Base-by-base conservation (phyloP, 768 basidiomycete species). In the Calocybe gangraenosa region DNA sequence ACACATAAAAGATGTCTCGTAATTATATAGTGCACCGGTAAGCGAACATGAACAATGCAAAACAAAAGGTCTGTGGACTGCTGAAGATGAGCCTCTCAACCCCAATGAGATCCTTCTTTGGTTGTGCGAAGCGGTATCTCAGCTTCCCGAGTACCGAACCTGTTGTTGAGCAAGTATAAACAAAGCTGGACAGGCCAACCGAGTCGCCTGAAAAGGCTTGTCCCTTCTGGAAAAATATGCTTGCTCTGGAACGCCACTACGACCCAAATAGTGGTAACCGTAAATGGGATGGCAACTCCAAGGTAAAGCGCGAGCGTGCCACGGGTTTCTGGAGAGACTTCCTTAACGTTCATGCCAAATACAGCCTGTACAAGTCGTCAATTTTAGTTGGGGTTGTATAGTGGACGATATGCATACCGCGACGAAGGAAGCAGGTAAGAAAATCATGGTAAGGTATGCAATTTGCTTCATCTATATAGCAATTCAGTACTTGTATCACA, bases 381-480 rank as follows among this genome's bases (percentile, higher is more conserved):
- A 11, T 20, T 42, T 21, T 37, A 33, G 18, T 25, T 17, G 34
- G 22, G 20, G 13, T n/a, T n/a, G n/a, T 20, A 19, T 5, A 30
- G 3, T 31, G 14, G 18, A 20, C 20, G 18, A 17, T 25, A n/a
- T 20, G 45, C 70, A 37, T 56, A 75, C 75, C 45, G 77, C 70
- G 18, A 66, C 62, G 43, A 82, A 76, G 9, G 75, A 74, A 0
- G 78, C 75, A 2, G 81, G 81, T 3, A 82, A 62, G 59, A 81
- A 82, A 15, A 78, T 52, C 78, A 82, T 81, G 1, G 76, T 75
- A 8, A 83, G 63, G 52, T 81, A 82, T 0, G 79, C 74, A 36
- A 82, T 74, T 59, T 82, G 75, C 44, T 73, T 76, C 74, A 75
- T 78, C 68, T 70, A 23, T 30, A 2, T 30, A 21, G n/a, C 22